Conservation (phyloP, 2,329 filamentous ascomycete genomes). For the Verticillium nubilum region DNA sequence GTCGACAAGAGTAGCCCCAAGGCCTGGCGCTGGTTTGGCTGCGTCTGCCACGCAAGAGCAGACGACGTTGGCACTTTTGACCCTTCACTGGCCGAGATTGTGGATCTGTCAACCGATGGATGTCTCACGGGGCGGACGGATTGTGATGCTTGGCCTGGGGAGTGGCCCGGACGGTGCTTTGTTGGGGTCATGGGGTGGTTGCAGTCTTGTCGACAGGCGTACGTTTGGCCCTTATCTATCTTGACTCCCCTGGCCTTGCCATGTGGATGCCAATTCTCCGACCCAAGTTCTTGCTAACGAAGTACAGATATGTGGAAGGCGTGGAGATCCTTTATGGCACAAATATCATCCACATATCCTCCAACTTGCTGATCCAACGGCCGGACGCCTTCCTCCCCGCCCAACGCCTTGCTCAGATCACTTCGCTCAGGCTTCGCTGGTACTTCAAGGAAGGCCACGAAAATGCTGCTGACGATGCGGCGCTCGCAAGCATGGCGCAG, state of each 20-base stretch:
- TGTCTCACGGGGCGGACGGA: neutral
- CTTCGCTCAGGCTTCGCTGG: conserved; percentile 18
- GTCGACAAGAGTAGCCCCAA: conserved; percentile 3
- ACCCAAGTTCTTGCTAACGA: neutral
- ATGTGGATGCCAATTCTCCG: neutral
- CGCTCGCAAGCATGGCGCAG: neutral
- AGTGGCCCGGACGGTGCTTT: conserved; percentile 13
- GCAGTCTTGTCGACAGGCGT: conserved; percentile 20
- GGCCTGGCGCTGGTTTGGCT: conserved; percentile 19
- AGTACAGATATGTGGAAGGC: conserved; percentile 18
- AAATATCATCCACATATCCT: conserved; percentile 20
- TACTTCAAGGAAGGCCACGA: neutral
- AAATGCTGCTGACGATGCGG: neutral
- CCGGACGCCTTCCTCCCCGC: conserved; percentile 13
- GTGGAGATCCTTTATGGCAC: conserved; percentile 19
- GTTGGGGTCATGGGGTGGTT: conserved; percentile 25
- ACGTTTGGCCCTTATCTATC: neutral
- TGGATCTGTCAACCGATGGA: neutral
- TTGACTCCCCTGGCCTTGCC: neutral
- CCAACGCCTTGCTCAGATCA: conserved; percentile 15
- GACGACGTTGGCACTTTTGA: neutral
- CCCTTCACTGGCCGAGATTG: neutral
- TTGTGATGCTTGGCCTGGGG: conserved; percentile 10
- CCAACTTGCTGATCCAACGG: conserved; percentile 13
- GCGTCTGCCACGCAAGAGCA: conserved; percentile 16